Percentiles rank a stretch among this genome's conserved stretches.
Evolutionary conservation across 345 rosid species (phyloP).

Genomic region (Lumnitzera racemosa): DNA sequence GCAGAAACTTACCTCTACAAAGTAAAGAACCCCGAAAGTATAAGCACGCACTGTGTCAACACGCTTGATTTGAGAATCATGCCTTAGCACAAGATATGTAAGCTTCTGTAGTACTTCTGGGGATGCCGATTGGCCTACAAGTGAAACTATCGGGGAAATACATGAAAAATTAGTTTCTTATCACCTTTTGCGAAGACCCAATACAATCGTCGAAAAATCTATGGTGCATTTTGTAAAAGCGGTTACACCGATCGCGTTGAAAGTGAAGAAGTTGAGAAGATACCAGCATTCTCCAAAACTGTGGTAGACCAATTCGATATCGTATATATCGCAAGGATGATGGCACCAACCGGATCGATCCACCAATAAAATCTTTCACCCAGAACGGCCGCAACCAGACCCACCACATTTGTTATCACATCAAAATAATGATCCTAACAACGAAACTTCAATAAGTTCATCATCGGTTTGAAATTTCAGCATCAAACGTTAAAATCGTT

Average conservation of each 20-base stretch:
- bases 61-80: constrained; percentile 17
- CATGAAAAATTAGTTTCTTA: no score
- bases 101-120: constrained; percentile 25
- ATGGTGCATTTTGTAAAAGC: no score
- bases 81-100: constrained; percentile 17
- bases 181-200: no score
- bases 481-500: no score
- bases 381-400: constrained; percentile 20
- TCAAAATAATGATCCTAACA: constrained; percentile 23
- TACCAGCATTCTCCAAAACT: constrained; percentile 20
- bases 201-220: no score
- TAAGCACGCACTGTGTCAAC: constrained; percentile 27
- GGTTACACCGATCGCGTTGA: no score
- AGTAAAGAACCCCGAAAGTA: constrained; percentile 22
- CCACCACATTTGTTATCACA: constrained; percentile 20
- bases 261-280: not conserved
- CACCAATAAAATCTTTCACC: constrained; percentile 21
- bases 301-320: constrained; percentile 21
- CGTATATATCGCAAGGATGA: constrained; percentile 20
- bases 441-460: no score
- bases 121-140: constrained; percentile 24
- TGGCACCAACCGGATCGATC: constrained; percentile 26
- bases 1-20: constrained; percentile 15
- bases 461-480: no score
- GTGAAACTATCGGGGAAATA: constrained; percentile 7